Base-by-base conservation (phyloP, 2,329 filamentous ascomycete genomes). In the Rhinocladiella similis region DNA sequence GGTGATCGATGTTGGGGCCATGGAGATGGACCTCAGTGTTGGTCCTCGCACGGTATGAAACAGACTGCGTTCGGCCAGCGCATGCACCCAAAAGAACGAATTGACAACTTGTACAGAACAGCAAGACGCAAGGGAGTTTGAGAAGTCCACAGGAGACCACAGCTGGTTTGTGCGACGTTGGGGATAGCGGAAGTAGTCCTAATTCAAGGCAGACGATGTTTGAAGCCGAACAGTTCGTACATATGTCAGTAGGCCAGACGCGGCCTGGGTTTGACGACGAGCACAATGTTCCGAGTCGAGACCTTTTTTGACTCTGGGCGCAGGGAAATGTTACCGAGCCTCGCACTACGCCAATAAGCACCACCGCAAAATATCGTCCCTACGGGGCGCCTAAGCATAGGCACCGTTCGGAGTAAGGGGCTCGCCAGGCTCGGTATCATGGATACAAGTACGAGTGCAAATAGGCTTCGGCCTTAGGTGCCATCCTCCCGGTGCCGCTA, bases 1-100 rank as follows among this genome's bases (percentile, higher is more conserved):
- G 16, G 22, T 16, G 25, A 22, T 46, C 14, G 19, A 18, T 47
- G 20, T 45, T 19, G 36, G 20, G 42, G 52, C 56, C 59, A 56
- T 59, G 25, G 16, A 19, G n/a, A 19, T 47, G 38, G 19, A 53
- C 39, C 33, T 35, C 50, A 20, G 22, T 46, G 43, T 22, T 46
- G 43, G 43, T 13, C 22, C 43, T 25, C 12, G 20, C 43, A 27
- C n/a, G n/a, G 22, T 9, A 46, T 13, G 43, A 22, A 33, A 12
- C 29, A 33, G 29, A 9, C 29, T 16, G 14, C 16, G 38, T 18
- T 41, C 18, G 14, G 38, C 6, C n/a, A 20, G 43, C 20, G 43
- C 20, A 25, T 12, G 42, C 42, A 22, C 16, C 2, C 39, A 18
- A 20, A 42, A 16, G 39, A 42, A 42, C n/a, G n/a, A 42, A 42